These are phyloP conservation scores for Solanum corneliomulleri DNA, from an alignment of 257 asterid species.

Conservation along the genomic window DNA sequence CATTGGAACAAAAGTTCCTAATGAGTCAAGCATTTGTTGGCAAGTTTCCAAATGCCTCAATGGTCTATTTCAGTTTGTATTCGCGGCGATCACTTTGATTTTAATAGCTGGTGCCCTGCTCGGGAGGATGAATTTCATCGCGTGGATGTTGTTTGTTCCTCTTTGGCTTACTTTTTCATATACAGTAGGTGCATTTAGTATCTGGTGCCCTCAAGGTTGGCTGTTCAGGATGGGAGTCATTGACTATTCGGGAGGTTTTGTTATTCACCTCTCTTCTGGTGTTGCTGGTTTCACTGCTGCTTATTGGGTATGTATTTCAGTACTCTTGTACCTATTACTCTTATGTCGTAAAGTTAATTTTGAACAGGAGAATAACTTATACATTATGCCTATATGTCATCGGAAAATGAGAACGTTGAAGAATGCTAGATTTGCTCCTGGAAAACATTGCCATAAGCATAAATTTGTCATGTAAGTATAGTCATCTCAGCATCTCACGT, in stretches of 20 bases:
- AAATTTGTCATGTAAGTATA: not conserved
- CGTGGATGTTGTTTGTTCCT: constrained; percentile 84
- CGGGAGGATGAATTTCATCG: constrained; percentile 65
- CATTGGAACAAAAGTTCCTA: constrained; percentile 39
- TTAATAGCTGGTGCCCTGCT: constrained; percentile 61
- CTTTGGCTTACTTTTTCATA: constrained; percentile 74
- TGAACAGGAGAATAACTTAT: not conserved
- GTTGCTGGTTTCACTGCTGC: constrained; percentile 85
- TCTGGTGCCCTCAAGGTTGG: constrained; percentile 76
- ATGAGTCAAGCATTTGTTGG: constrained; percentile 18
- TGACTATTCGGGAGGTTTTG: constrained; percentile 72
- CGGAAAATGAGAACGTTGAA: not conserved
- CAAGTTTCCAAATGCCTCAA: constrained; percentile 49
- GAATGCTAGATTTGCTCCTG: not conserved
- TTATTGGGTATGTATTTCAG: constrained; percentile 42
- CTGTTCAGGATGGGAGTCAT: constrained; percentile 39
- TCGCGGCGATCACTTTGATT: constrained; percentile 72
- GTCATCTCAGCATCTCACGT: not conserved
- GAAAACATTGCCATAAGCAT: not conserved
- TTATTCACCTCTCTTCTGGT: constrained; percentile 71
- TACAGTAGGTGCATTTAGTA: constrained; percentile 51
- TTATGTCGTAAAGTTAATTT: not conserved
- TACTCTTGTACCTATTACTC: not conserved
- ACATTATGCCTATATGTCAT: not conserved
- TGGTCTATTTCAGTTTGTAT: constrained; percentile 77